Evolutionary conservation across 106 monocot genomes (phyloP).

Genomic region (Cymbidium sinense): DNA sequence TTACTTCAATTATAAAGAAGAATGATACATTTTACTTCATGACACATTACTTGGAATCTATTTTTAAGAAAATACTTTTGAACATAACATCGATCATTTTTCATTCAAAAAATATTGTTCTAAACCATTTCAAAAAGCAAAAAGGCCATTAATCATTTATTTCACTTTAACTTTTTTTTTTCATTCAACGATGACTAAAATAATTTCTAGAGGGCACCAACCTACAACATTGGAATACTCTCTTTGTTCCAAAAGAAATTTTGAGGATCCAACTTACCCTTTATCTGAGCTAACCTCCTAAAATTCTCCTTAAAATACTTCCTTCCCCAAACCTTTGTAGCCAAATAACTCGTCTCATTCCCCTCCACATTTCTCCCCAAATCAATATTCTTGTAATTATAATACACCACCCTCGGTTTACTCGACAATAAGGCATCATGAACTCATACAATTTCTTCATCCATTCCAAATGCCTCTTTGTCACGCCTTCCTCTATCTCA

Average conservation of each 20-base stretch:
- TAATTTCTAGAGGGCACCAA: too few species aligned
- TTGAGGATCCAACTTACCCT: conserved; percentile 21
- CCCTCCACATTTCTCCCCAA: too few species aligned
- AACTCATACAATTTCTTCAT: not conserved
- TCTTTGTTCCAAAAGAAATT: conserved; percentile 30
- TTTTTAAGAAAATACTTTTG: too few species aligned
- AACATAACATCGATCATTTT: too few species aligned
- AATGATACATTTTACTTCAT: too few species aligned
- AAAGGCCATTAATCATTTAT: too few species aligned
- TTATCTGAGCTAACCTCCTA: conserved; percentile 12
- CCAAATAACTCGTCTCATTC: not conserved
- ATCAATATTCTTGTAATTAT: conserved; percentile 13
- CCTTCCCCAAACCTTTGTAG: conserved; percentile 3
- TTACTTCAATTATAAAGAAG: too few species aligned
- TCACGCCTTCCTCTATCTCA: not conserved
- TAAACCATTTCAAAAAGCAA: too few species aligned
- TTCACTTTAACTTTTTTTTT: too few species aligned
- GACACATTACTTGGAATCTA: too few species aligned
- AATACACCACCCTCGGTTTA: conserved; percentile 13
- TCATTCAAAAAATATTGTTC: too few species aligned
- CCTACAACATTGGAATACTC: conserved; percentile 9
- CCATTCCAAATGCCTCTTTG: conserved; percentile 12
- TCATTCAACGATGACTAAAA: too few species aligned
- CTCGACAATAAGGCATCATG: conserved; percentile 6
- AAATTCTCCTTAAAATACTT: conserved; percentile 18